Base-by-base conservation (phyloP, 164 flowering plant genomes). In the Taxillus chinensis region DNA sequence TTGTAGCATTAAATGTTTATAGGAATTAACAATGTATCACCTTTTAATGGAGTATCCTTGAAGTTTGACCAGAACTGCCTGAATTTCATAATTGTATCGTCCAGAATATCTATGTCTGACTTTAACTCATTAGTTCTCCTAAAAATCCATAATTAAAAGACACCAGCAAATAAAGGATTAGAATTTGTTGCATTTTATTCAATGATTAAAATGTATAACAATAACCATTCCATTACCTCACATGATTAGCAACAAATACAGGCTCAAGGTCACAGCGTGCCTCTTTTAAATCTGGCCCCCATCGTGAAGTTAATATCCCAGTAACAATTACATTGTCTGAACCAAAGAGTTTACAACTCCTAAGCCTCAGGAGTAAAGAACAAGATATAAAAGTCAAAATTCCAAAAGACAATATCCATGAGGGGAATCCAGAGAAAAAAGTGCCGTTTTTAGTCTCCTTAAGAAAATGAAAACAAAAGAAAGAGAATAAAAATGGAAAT, bases 91-190 rank as follows among this genome's bases (percentile, higher is more conserved):
- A 89, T 71, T 45, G 74, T 67, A 40, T 90, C 93, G 41, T 76
- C 86, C 43, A 95, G 92, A 45, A 90, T 79, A 71, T 83, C 86
- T 49, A 83, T 74, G 37, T 81, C 90, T 57, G 83, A 78, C 76
- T 86, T 93, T 15, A 89, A 74, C 74, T 87, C 93, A 78, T 93
- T 93, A 53, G 86, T 87, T 76, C 91, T 80, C 84, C 97, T 89
- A 63, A 59, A 73, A 62, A 54, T 27, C 27, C 27, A 27, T 27
- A 27, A 43, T 6, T 43, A 43, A 43, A 43, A 43, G 10, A 43
- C 46, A 43, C 8, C 46, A 43, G 46, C 10, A 2, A 43, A 9
- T 43, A 43, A 43, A 43, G 46, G 8, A 43, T 43, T 6, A 43
- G 8, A 43, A 6, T 43, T 6, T 43, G 46, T 43, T 43, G 46